Evolutionary conservation across 1,284 basidiomycete species (phyloP), one percentile per base, ranked within the genome.

Genomic region (Tranzscheliella williamsii): DNA sequence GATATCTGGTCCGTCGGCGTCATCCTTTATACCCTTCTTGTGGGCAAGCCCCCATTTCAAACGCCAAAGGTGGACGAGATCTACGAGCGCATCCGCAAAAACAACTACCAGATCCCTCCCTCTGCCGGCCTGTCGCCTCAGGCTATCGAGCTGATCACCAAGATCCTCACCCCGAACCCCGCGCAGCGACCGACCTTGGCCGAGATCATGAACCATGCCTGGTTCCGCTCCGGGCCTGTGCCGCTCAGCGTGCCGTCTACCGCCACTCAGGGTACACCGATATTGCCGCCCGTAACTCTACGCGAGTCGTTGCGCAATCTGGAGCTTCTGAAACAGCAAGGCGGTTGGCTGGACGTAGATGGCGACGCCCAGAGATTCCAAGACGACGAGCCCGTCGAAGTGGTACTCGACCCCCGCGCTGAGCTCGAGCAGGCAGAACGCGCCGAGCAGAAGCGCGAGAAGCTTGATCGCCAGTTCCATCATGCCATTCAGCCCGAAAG

Each of bases 1-100:
- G 94, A 98, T 75, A 89, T 93, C 8, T 98, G 94, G 95, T 91
- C 89, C 5, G 88, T 95, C 41, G 95, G 94, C 11, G 94, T 98
- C 41, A 97, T 98, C 57, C 42, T 68, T 27, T 98, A 98, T 77
- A 97, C 95, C 0, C 85, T 97, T 39, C 82, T 96, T 24, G 84
- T 97, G 22, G 95, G 94, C 24, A 86, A 88, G 33, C 94, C 95
- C 1, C 94, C 94, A 0, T 98, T 98, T 82, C 93, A 97, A 78
- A 97, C 92, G 8, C 92, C 93, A 78, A 91, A 96, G 42, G 92
- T 97, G 27, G 61, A 74, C 20, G 63, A 67, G 40, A 77, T 77
- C 34, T 77, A 77, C 51, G 91, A 90, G 54, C 88, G 91, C 47
- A 98, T 98, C 78, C 87, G 89, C 23, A 88, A 91, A 76, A 95